Conservation (phyloP, 2,329 filamentous ascomycete species). For the Colletotrichum truncatum region DNA sequence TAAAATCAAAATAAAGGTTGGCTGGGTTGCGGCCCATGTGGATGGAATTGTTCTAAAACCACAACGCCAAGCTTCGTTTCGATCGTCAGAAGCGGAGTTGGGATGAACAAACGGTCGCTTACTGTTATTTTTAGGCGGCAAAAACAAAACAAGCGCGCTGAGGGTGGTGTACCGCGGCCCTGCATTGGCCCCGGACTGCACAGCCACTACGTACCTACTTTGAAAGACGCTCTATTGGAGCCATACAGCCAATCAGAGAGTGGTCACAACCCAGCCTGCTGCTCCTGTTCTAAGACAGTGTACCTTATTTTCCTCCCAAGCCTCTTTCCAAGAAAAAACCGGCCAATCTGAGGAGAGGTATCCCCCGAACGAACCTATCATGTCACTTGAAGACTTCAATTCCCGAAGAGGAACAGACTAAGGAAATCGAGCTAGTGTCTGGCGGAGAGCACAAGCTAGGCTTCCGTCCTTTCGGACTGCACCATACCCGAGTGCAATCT, state of each 20-base stretch:
- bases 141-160: slow-evolving; percentile 18
- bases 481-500: slow-evolving; percentile 1
- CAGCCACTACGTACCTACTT: slow-evolving; percentile 1
- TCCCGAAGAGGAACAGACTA: not conserved
- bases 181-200: not conserved
- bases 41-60: not conserved
- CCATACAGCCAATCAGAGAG: slow-evolving; percentile 3
- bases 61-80: slow-evolving; percentile 8
- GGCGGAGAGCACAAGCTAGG: not conserved
- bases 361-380: not conserved
- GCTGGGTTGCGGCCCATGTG: not conserved
- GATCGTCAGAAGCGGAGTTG: not conserved
- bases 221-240: not conserved
- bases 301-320: not conserved
- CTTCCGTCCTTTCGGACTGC: slow-evolving; percentile 7
- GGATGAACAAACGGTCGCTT: slow-evolving; percentile 14
- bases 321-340: not conserved
- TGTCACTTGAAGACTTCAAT: not conserved
- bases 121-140: slow-evolving; percentile 28
- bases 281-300: not conserved
- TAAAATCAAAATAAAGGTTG: not conserved
- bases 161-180: not conserved
- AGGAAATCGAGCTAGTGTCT: slow-evolving; percentile 7
- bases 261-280: not conserved
- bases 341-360: not conserved